Base-by-base conservation (phyloP, 768 basidiomycete genomes). In the Termitomyces sp. region DNA sequence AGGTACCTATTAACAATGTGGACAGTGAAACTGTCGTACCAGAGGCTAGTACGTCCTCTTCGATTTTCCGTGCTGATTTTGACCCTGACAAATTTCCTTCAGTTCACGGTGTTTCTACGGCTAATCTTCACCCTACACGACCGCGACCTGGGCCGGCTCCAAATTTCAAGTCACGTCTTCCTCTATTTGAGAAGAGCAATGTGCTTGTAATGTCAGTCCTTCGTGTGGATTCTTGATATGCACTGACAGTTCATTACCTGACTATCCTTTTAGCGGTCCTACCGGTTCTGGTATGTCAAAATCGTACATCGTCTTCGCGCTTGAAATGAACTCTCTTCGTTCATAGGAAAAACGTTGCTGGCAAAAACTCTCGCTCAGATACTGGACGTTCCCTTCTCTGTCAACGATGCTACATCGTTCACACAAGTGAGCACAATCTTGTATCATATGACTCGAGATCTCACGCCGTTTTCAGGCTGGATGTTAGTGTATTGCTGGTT, bases 151-250 rank as follows among this genome's bases (percentile, higher is more conserved):
- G 75, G 56, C 54, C 71, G 29, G 60, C 73, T 29, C 69, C 76
- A 52, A 71, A 81, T 25, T 75, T 77, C 53, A 81, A 75, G n/a
- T 78, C 79, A 49, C 72, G 76, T 8, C 67, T 76, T 14, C 83
- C 88, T 25, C 70, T 86, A 31, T 92, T 96, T 57, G 96, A 98
- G 79, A 98, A 98, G 81, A 95, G 92, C 67, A 98, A 98, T 70
- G 92, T 98, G 3, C 77, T 98, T 47, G 88, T 98, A 61, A 83
- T 98, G 94, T 95, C 70, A 66, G 83, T 74, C 8, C 10, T 40
- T 29, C 20, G 17, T 7, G 31, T 43, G 15, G 29, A 56, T 20
- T 25, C 20, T 29, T 36, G 7, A 11, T 29, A 38, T 50, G 29
- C 31, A 59, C n/a, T 55, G 31, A 43, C 14, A 2, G 4, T 34